These are phyloP conservation scores for Schizonepeta tenuifolia DNA, from an alignment of 257 asterid species.

Conservation along the genomic window DNA sequence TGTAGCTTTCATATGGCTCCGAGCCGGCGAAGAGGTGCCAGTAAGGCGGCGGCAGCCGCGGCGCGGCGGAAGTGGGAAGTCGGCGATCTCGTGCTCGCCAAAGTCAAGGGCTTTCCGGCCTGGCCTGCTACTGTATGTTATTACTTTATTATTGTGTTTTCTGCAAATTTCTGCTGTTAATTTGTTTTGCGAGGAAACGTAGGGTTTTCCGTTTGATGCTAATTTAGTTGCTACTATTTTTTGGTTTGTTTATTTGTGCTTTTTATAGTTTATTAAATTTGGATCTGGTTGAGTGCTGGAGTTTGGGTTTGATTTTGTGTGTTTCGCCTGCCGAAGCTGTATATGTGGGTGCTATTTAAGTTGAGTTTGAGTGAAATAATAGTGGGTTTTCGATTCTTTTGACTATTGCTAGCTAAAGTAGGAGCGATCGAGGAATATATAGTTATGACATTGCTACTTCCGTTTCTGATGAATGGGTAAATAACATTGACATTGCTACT, in stretches of 20 bases:
- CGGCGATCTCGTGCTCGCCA: slow-evolving; percentile 98
- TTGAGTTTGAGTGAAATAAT: slow-evolving; percentile 4
- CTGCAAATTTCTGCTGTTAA: background rate
- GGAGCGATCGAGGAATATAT: background rate
- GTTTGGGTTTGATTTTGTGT: slow-evolving; percentile 2
- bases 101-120: slow-evolving; percentile 91
- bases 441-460: background rate
- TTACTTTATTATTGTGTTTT: background rate
- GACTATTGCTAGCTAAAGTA: slow-evolving; percentile 10
- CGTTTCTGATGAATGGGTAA: slow-evolving; percentile 21
- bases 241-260: background rate
- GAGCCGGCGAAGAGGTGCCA: slow-evolving; percentile 66
- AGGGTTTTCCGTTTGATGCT: slow-evolving; percentile 20
- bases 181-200: background rate
- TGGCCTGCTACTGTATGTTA: slow-evolving; percentile 92
- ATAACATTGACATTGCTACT: background rate
- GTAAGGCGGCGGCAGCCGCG: slow-evolving; percentile 62
- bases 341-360: background rate
- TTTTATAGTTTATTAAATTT: slow-evolving; percentile 2
- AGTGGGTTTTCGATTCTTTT: background rate
- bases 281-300: slow-evolving; percentile 27
- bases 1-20: slow-evolving; percentile 69
- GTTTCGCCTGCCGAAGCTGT: slow-evolving; percentile 14
- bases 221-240: background rate
- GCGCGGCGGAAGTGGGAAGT: slow-evolving; percentile 76